Evolutionary conservation across 495 filamentous ascomycete species (phyloP), one percentile per base, ranked within the genome.

Genomic region (Schizothecium vesticola): DNA sequence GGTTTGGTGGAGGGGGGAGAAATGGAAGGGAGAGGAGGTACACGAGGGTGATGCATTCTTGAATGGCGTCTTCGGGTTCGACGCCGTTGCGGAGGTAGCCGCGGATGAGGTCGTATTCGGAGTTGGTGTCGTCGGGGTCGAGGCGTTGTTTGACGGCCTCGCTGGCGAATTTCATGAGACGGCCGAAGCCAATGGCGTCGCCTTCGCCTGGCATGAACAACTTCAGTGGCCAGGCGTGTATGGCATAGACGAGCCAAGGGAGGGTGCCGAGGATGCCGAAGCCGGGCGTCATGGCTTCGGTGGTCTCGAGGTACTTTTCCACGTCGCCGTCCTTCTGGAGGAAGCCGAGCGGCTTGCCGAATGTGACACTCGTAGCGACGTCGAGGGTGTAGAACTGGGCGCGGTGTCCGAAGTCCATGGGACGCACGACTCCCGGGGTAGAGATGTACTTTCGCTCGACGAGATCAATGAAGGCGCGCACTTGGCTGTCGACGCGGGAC

Each of bases 101-200:
- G 3, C 55, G 3, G 23, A 69, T 60, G 12, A 69, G 28, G 36
- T 69, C 68, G 58, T 66, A 36, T 43, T 61, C 68, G 3, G 26
- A 22, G 58, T 33, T 63, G n/a, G 33, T 23, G 25, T 62, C 58
- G 23, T 36, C 63, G 2, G 63, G 59, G 19, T 62, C 16, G 28
- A 69, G 26, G 4, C 68, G 57, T 12, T 69, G 33, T 12, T 58
- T 19, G 9, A 69, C 68, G 33, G 26, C 33, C 7, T 66, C 58
- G 56, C 59, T 62, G 9, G 63, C 63, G 19, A 66, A 58, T 69
- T 70, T 67, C 70, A 77, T 77, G 60, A 77, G 56, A 22, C 69
- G 60, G 21, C 75, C 75, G 59, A 75, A 73, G 6, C 75, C 73
- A 24, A 72, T 62, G 29, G 64, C 62, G 59, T 77, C 75, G 0